These are phyloP conservation scores for Termitomyces sp. DNA, from an alignment of 768 basidiomycete species.

Conservation along the genomic window DNA sequence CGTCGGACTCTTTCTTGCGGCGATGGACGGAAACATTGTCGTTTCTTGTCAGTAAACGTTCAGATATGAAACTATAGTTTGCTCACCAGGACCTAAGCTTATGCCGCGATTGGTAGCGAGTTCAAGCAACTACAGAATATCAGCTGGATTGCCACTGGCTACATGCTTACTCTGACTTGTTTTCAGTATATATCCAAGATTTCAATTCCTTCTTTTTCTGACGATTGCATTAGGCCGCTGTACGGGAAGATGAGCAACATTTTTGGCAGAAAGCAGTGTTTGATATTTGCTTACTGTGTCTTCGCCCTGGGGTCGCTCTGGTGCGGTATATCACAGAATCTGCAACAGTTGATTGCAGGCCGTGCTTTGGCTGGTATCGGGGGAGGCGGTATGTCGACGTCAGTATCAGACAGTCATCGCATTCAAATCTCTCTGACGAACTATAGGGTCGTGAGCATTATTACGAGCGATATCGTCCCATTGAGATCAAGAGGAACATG, in stretches of 20 bases:
- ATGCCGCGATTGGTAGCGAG: constrained; percentile 53
- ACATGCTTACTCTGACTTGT: constrained; percentile 55
- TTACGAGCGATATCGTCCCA: constrained; percentile 63
- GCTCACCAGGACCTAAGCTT: constrained; percentile 29
- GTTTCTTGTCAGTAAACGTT: constrained; percentile 35
- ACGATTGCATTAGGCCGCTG: constrained; percentile 39
- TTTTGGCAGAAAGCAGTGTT: constrained; percentile 55
- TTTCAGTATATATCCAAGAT: constrained; percentile 42
- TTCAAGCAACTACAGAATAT: constrained; percentile 58
- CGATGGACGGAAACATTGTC: constrained; percentile 48
- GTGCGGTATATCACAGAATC: constrained; percentile 52
- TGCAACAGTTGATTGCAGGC: constrained; percentile 50
- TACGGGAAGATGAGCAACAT: constrained; percentile 65
- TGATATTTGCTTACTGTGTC: constrained; percentile 50
- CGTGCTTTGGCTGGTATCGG: constrained; percentile 57
- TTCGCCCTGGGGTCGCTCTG: constrained; percentile 52
- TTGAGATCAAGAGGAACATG: constrained; percentile 60
- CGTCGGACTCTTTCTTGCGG: constrained; percentile 42
- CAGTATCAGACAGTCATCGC: constrained; percentile 19
- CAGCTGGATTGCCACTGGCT: constrained; percentile 63
- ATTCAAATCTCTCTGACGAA: background rate
- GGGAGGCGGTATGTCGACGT: constrained; percentile 63
- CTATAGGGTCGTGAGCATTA: constrained; percentile 53
- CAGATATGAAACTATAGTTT: background rate
- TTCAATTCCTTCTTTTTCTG: background rate